Evolutionary conservation across 208 protist species (phyloP).

Genomic region (Kentomonas sorsogonicus): DNA sequence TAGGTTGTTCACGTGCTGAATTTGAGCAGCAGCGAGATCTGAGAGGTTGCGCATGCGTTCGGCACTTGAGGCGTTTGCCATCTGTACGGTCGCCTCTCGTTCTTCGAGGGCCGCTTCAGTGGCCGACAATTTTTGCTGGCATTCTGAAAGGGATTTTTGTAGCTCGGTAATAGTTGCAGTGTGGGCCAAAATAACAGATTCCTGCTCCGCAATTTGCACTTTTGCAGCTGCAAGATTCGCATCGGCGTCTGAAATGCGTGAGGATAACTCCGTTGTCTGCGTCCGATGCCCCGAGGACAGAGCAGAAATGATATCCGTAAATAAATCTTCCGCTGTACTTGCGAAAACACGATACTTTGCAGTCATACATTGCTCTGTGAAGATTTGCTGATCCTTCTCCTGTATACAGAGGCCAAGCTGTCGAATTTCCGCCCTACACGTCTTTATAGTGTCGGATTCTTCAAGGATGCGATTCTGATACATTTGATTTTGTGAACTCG

Average conservation of each 20-base stretch:
- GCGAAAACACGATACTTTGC: background rate
- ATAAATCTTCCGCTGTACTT: background rate
- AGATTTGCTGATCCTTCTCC: background rate
- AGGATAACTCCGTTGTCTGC: background rate
- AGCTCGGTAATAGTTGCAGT: constrained; percentile 14
- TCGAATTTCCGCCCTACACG: background rate
- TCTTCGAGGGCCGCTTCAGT: no score
- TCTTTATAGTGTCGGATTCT: background rate
- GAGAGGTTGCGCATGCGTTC: no score
- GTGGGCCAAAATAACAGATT: constrained; percentile 17
- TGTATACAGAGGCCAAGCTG: background rate
- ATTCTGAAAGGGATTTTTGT: no score
- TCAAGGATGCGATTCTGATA: constrained; percentile 1
- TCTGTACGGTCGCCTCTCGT: no score
- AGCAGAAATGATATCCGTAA: no score
- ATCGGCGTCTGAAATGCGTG: background rate
- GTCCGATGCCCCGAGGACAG: no score
- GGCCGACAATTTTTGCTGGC: no score
- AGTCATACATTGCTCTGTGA: background rate
- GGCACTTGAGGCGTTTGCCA: no score
- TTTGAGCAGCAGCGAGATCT: no score
- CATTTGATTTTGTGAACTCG: background rate
- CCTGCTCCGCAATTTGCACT: constrained; percentile 11
- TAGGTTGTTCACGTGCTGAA: no score
- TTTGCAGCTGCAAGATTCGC: constrained; percentile 5